These are phyloP conservation scores for Moniliophthora roreri DNA, from an alignment of 1,284 basidiomycete species.

Conservation along the genomic window DNA sequence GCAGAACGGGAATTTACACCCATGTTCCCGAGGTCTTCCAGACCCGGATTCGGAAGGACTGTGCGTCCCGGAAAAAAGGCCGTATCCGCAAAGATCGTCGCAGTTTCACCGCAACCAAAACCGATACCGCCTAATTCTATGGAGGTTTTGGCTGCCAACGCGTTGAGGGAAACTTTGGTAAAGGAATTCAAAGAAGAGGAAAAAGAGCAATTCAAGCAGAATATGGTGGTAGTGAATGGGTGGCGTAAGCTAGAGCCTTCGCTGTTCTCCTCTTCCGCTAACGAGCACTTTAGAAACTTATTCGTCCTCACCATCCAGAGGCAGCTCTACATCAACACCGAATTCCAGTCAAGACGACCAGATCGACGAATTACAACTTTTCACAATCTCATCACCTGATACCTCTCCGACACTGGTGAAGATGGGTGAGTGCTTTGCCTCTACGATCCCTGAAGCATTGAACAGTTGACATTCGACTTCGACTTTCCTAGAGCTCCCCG, in stretches of 20 bases:
- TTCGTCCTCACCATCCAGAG: conserved; percentile 13
- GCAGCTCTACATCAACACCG: neutral
- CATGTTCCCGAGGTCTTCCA: conserved; percentile 43
- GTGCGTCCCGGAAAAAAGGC: neutral
- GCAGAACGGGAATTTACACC: conserved; percentile 34
- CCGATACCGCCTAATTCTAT: conserved; percentile 17
- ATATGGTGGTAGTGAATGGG: conserved; percentile 56
- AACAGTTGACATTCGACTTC: neutral
- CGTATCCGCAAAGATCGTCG: neutral
- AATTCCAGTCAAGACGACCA: neutral
- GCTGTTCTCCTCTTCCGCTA: neutral
- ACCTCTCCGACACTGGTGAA: conserved; percentile 18
- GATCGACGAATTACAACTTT: conserved; percentile 5
- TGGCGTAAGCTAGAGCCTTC: conserved; percentile 32
- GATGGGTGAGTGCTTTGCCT: conserved; percentile 14
- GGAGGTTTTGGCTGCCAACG: conserved; percentile 22
- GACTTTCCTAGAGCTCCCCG: conserved; percentile 26
- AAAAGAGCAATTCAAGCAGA: conserved; percentile 39
- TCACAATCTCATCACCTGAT: conserved; percentile 12
- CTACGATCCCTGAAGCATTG: neutral
- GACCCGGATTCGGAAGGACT: conserved; percentile 16
- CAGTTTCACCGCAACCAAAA: neutral
- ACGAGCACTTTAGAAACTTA: neutral
- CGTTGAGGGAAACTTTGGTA: conserved; percentile 4
- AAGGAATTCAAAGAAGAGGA: conserved; percentile 36